phyloP scores from a whole-genome alignment of 2,329 filamentous ascomycete genomes.

The Trichoderma guizhouense region DNA sequence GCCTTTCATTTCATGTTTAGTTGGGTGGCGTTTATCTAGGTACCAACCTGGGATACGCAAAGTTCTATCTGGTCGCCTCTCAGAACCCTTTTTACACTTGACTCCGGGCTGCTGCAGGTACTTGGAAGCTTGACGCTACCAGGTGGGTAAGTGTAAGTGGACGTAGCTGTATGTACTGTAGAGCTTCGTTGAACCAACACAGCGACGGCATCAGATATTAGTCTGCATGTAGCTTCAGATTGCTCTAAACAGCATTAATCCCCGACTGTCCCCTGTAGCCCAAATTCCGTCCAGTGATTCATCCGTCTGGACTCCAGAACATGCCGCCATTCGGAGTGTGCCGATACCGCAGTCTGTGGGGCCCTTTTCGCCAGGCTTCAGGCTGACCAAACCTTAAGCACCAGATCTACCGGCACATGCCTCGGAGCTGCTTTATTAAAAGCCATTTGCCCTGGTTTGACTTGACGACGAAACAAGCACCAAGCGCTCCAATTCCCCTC shows the following conservation, averaged over 20 bases:
- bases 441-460: background rate
- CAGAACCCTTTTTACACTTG: background rate
- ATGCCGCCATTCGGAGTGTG: conserved; percentile 14
- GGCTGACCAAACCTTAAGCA: conserved; percentile 9
- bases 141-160: background rate
- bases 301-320: background rate
- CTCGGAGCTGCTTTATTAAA: background rate
- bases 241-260: background rate
- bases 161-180: background rate
- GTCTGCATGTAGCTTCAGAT: background rate
- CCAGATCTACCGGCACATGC: conserved; percentile 18
- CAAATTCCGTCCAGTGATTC: background rate
- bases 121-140: background rate
- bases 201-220: background rate
- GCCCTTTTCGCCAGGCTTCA: background rate
- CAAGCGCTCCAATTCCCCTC: background rate
- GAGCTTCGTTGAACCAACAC: background rate
- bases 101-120: background rate
- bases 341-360: conserved; percentile 22
- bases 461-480: background rate
- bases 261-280: background rate
- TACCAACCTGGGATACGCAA: background rate
- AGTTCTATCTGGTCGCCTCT: background rate
- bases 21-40: background rate
- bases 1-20: background rate